Conservation (phyloP, 2,329 filamentous ascomycete species). For the Didymella sp. region DNA sequence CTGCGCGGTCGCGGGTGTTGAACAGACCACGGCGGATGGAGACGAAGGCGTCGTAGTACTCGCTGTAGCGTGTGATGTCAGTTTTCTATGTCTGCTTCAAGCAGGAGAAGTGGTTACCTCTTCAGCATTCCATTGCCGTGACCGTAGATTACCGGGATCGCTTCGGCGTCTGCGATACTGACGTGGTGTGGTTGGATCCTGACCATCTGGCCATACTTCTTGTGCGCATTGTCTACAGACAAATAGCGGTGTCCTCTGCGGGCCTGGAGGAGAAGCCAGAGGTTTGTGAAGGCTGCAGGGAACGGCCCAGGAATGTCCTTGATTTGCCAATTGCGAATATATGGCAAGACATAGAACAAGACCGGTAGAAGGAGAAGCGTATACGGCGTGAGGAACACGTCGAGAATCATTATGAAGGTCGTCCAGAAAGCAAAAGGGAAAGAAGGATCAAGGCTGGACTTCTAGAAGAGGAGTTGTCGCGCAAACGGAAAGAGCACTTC, state of each 20-base stretch:
- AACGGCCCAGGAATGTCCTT: slow-evolving; percentile 67
- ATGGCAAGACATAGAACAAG: slow-evolving; percentile 66
- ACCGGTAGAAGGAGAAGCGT: slow-evolving; percentile 58
- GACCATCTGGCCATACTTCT: slow-evolving; percentile 78
- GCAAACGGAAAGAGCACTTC: slow-evolving; percentile 6
- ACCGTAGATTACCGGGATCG: slow-evolving; percentile 79
- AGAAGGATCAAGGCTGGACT: slow-evolving; percentile 1
- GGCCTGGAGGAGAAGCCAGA: slow-evolving; percentile 74
- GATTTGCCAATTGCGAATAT: slow-evolving; percentile 64
- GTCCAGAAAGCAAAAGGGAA: slow-evolving; percentile 3
- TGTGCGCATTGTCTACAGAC: slow-evolving; percentile 75
- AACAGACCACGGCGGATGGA: slow-evolving; percentile 86
- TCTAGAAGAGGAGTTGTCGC: slow-evolving; percentile 10
- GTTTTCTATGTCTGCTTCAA: not conserved
- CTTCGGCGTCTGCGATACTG: slow-evolving; percentile 79
- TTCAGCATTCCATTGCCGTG: slow-evolving; percentile 61
- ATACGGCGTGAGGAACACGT: slow-evolving; percentile 54
- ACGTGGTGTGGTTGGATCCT: slow-evolving; percentile 85
- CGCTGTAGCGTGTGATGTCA: slow-evolving; percentile 54
- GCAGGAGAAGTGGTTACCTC: slow-evolving; percentile 37
- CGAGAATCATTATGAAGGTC: slow-evolving; percentile 38
- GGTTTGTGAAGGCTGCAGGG: slow-evolving; percentile 72
- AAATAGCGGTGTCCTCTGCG: slow-evolving; percentile 66
- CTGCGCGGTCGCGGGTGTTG: slow-evolving; percentile 81
- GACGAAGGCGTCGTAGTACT: slow-evolving; percentile 92